Percentiles rank a stretch among this genome's conserved stretches.
phyloP scores from a whole-genome alignment of 2,329 filamentous ascomycete species.

The Xylariaceae sp. region DNA sequence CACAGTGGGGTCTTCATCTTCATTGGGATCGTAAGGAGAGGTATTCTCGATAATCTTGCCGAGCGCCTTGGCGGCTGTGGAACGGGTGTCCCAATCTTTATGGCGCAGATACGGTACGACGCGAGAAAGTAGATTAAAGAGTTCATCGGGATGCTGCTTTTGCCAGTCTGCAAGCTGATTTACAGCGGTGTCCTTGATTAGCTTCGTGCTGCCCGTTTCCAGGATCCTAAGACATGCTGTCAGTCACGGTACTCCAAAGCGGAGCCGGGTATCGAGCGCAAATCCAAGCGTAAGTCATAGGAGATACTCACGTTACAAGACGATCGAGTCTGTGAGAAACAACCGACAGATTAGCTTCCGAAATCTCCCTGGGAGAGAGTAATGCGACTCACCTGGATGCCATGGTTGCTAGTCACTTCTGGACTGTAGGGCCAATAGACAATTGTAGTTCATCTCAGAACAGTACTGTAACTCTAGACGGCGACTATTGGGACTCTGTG shows the following conservation, averaged over 20 bases:
- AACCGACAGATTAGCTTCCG: constrained; percentile 28
- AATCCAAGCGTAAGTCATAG: background rate
- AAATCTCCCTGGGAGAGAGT: constrained; percentile 3
- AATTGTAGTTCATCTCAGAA: constrained; percentile 28
- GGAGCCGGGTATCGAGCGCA: background rate
- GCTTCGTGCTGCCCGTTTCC: constrained; percentile 91
- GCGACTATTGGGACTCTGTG: too few relatives aligned
- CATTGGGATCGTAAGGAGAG: constrained; percentile 81
- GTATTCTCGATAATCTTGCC: constrained; percentile 92
- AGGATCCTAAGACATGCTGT: constrained; percentile 59
- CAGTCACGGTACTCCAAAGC: background rate
- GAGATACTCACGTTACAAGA: constrained; percentile 70
- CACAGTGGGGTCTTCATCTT: constrained; percentile 52
- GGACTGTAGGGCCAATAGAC: constrained; percentile 28
- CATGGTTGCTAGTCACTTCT: constrained; percentile 43
- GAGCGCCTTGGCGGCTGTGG: constrained; percentile 87
- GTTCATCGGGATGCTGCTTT: constrained; percentile 93
- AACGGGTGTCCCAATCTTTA: constrained; percentile 95
- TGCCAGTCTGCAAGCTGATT: constrained; percentile 97
- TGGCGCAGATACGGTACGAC: constrained; percentile 94
- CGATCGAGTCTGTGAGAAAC: constrained; percentile 63
- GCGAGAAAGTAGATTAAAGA: constrained; percentile 89
- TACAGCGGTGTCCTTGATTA: constrained; percentile 95
- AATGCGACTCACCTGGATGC: constrained; percentile 46
- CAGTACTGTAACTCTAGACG: background rate